Conservation (phyloP, 2,329 filamentous ascomycete species). For the Trichoderma afroharzianum region DNA sequence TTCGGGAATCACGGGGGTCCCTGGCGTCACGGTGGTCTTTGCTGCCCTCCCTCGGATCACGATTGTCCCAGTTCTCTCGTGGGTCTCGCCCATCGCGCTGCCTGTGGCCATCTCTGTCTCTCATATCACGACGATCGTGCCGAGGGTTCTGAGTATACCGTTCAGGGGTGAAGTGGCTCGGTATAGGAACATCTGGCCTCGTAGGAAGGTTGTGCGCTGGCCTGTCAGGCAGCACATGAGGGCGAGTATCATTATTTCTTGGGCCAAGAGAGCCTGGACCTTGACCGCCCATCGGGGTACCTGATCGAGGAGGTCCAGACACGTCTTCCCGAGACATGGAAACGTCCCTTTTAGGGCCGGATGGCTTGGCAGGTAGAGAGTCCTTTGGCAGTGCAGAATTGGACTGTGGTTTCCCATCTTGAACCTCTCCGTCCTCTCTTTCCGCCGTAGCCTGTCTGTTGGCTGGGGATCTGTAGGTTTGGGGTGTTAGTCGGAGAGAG, state of each 20-base stretch:
- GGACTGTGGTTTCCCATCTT: conserved; percentile 45
- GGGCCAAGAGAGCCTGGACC: conserved; percentile 20
- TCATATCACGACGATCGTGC: conserved; percentile 39
- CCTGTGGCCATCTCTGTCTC: conserved; percentile 30
- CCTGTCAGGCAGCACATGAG: conserved; percentile 37
- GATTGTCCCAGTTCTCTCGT: conserved; percentile 30
- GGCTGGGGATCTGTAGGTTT: conserved; percentile 19
- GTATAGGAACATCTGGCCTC: conserved; percentile 56
- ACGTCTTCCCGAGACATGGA: conserved; percentile 24
- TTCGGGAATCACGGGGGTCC: conserved; percentile 35
- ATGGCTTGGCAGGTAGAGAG: conserved; percentile 32
- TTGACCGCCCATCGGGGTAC: conserved; percentile 25
- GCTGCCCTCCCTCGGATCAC: conserved; percentile 29
- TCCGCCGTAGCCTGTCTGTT: conserved; percentile 37
- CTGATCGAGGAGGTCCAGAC: conserved; percentile 25
- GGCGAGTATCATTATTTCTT: conserved; percentile 28
- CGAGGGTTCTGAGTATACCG: conserved; percentile 41
- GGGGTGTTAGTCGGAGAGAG: conserved; percentile 18
- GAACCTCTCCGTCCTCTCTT: conserved; percentile 71
- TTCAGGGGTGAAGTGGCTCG: conserved; percentile 45
- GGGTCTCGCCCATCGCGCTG: conserved; percentile 30
- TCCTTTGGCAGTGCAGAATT: conserved; percentile 28
- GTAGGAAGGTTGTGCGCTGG: conserved; percentile 47
- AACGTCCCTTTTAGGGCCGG: conserved; percentile 26
- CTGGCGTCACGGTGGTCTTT: conserved; percentile 36